A percentile compares a stretch with the other conserved stretches of the same genome.
phyloP scores from a whole-genome alignment of 805 yeast genomes.

The Myxozyma udenii region DNA sequence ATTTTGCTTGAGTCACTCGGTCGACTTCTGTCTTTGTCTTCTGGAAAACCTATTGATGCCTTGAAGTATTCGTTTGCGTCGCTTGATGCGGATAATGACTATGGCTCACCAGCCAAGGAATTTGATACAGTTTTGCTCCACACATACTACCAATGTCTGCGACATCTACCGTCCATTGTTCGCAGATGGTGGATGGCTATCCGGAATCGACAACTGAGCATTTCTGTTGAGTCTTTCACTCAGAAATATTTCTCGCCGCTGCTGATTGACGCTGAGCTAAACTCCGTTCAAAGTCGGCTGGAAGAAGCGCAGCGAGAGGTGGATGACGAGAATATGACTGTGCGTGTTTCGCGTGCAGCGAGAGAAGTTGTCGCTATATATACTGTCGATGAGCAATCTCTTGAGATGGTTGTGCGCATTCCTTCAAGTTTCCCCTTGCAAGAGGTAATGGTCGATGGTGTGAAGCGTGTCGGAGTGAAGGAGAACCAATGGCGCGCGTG shows the following conservation, averaged over 20 bases:
- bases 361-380: slow-evolving; percentile 72
- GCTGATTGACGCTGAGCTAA: slow-evolving; percentile 57
- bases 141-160: slow-evolving; percentile 50
- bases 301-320: slow-evolving; percentile 29
- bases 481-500: slow-evolving; percentile 94
- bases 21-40: slow-evolving; percentile 43
- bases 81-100: slow-evolving; percentile 25
- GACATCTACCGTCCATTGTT: slow-evolving; percentile 53
- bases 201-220: slow-evolving; percentile 62
- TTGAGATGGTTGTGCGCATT: slow-evolving; percentile 72
- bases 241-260: slow-evolving; percentile 60
- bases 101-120: slow-evolving; percentile 38
- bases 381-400: slow-evolving; percentile 78
- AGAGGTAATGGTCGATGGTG: slow-evolving; percentile 71
- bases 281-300: slow-evolving; percentile 48
- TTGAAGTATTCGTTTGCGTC: slow-evolving; percentile 32
- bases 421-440: slow-evolving; percentile 78
- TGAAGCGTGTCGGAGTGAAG: slow-evolving; percentile 78
- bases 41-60: slow-evolving; percentile 22
- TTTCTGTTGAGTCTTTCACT: slow-evolving; percentile 61
- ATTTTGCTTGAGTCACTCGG: slow-evolving; percentile 54
- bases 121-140: slow-evolving; percentile 46
- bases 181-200: slow-evolving; percentile 70
- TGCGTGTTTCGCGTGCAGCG: slow-evolving; percentile 58
- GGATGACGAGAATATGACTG: slow-evolving; percentile 44